Base-by-base conservation (phyloP, 768 basidiomycete species). In the Sarcodon aspratus region DNA sequence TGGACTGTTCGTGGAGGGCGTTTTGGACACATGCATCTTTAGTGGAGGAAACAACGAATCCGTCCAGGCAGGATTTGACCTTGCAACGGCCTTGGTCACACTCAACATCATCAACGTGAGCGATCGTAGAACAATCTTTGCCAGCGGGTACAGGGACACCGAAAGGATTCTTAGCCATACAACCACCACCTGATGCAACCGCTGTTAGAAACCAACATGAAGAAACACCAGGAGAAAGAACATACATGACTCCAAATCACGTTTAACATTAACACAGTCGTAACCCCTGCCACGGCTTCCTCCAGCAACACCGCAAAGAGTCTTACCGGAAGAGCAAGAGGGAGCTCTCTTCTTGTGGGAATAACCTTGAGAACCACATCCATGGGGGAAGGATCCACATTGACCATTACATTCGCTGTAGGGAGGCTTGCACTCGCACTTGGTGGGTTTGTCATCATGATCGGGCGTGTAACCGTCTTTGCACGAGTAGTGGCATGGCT, bases 101-200 rank as follows among this genome's bases (percentile, higher is more conserved):
- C 9, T 57, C 47, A 7, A 63, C 68, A 9, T 52, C 47, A 3
- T 51, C 55, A 34, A 65, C 62, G 35, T 61, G 44, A 5, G 61
- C 54, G 44, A 70, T 60, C 1, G 54, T 46, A 21, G 59, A 61
- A 49, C 68, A 70, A 48, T 70, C 62, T 12, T 59, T 54, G 5
- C 66, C 68, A 1, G 4, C 17, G 0, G 46, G 46, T 5, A 54
- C 49, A 9, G 8, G 17, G 13, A 42, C 36, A n/a, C 53, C 54
- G 34, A 59, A 56, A 17, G 60, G 52, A 37, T 57, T 54, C 3
- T 55, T 50, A 38, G 58, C 50, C 46, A 57, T 53, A 40, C 68
- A 69, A 1, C 67, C 68, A 3, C 69, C 68, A 44, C 68, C 67
- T 69, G 44, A 7, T 21, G 37, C 17, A 27, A 31, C 7, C 1